Evolutionary conservation across 257 asterid species (phyloP), one percentile per base, ranked within the genome.

Genomic region (Handroanthus guayacan): DNA sequence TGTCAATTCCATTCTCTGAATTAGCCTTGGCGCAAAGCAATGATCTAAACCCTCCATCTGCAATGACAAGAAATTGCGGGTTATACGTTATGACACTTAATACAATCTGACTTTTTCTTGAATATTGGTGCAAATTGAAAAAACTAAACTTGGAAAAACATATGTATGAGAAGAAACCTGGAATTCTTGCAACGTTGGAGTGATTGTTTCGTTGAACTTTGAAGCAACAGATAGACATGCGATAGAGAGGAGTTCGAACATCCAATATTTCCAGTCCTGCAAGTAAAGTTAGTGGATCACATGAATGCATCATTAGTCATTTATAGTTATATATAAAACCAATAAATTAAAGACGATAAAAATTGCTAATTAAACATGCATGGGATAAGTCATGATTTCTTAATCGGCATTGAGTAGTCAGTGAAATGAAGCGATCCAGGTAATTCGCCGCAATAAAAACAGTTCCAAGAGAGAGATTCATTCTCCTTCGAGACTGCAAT

Each of bases 191-290:
- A 90, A 80, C 0, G 80, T 48, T 47, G 62, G 84, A 17, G 77
- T 12, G 10, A 31, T 39, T 34, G 92, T 79, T 56, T 92, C 97
- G 36, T 83, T 79, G 83, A 87, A 86, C 77, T 94, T 94, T 17
- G 90, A 58, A 0, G 98, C 87, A 3, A 92, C 82, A 1, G 95
- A 85, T 61, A 94, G 82, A 74, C 97, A 94, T 0, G 97, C 89
- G 5, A 89, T 72, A 0, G 94, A 74, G 10, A 94, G 87, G 63
- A 94, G 80, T 38, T 94, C 90, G 37, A 91, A 82, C 91, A 80
- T 83, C 89, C 94, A 79, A 20, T 66, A 10, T 25, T 80, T 85
- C 92, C 96, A 88, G 67, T 74, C 97, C 96, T 90, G 56, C 56
- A 72, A 58, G 14, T 14, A 25, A 25, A 25, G 0, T 25, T 25